Percentiles rank a stretch among this genome's conserved stretches.
Evolutionary conservation across 768 basidiomycete species (phyloP).

Genomic region (Thelephora ganbajun): DNA sequence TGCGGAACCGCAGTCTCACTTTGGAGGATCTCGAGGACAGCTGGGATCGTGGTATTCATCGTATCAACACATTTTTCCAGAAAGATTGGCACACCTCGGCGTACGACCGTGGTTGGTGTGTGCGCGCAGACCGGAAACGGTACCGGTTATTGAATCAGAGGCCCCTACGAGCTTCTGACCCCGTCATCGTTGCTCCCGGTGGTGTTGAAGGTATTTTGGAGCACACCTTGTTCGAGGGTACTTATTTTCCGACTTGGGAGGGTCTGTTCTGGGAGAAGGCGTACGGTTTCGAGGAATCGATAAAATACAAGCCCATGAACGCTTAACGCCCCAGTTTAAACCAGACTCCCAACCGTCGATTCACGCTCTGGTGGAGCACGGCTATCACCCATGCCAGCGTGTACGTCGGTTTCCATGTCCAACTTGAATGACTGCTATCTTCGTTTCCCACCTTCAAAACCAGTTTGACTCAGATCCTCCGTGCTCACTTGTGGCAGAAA

Average conservation of each 20-base stretch:
- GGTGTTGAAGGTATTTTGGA: slow-evolving; percentile 94
- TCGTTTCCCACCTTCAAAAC: slow-evolving; percentile 97
- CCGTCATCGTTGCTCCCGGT: slow-evolving; percentile 88
- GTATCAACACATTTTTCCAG: slow-evolving; percentile 97
- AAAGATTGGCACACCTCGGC: no score
- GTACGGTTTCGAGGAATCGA: slow-evolving; percentile 92
- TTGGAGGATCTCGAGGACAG: no score
- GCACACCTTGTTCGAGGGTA: no score
- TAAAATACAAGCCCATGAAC: slow-evolving; percentile 94
- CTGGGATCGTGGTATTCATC: slow-evolving; percentile 96
- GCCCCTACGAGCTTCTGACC: slow-evolving; percentile 15
- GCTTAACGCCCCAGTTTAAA: slow-evolving; percentile 96
- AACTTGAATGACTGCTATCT: slow-evolving; percentile 95
- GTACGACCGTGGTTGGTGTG: slow-evolving; percentile 98
- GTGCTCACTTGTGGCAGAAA: no score
- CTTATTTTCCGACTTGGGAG: slow-evolving; percentile 97
- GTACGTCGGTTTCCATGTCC: slow-evolving; percentile 99
- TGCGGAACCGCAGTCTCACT: slow-evolving; percentile 91
- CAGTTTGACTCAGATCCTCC: slow-evolving; percentile 98
- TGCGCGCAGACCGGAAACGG: slow-evolving; percentile 97
- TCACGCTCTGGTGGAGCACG: slow-evolving; percentile 98
- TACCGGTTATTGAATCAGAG: slow-evolving; percentile 88
- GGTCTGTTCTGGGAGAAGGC: no score
- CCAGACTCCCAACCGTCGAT: slow-evolving; percentile 97
- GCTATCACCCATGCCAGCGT: slow-evolving; percentile 99